A percentile compares a stretch with the other conserved stretches of the same genome.
phyloP scores from a whole-genome alignment of 345 rosid species.

The Brassica carinata region DNA sequence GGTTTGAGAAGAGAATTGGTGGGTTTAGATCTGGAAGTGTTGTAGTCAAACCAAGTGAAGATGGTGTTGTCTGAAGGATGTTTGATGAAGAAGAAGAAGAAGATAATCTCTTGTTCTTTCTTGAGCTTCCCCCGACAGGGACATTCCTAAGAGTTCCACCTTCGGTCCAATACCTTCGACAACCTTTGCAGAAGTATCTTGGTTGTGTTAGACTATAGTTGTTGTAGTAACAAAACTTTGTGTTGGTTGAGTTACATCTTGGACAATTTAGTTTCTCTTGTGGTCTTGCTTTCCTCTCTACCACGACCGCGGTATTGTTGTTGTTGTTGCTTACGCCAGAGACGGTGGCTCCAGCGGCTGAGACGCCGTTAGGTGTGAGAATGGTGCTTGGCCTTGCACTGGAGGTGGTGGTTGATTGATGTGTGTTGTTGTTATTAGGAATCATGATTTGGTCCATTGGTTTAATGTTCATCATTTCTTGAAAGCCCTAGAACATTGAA shows the following conservation, averaged over 20 bases:
- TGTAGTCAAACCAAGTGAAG: conserved; percentile 1
- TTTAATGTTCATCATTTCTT: not conserved
- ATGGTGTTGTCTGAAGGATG: not conserved
- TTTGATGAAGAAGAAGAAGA: conserved; percentile 9
- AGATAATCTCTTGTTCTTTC: conserved; percentile 60
- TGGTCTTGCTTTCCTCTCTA: conserved; percentile 39
- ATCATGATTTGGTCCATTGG: not conserved
- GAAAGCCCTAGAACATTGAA: not conserved
- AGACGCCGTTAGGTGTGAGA: too few species aligned
- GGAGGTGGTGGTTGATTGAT: too few species aligned
- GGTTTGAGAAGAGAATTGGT: not conserved
- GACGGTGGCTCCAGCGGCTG: too few species aligned
- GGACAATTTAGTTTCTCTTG: conserved; percentile 77
- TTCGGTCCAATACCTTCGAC: conserved; percentile 94
- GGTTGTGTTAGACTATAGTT: conserved; percentile 93
- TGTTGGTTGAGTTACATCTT: conserved; percentile 83
- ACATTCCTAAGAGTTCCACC: conserved; percentile 90
- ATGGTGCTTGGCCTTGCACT: too few species aligned
- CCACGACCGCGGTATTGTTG: conserved; percentile 5
- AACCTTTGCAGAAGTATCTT: conserved; percentile 84
- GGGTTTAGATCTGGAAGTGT: conserved; percentile 2
- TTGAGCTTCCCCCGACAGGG: conserved; percentile 81
- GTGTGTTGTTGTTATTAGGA: too few species aligned
- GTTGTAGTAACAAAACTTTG: conserved; percentile 93
- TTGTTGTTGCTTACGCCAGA: not conserved